These are phyloP conservation scores for Dipodascus geniculatus DNA, from an alignment of 805 yeast genomes.

Conservation along the genomic window DNA sequence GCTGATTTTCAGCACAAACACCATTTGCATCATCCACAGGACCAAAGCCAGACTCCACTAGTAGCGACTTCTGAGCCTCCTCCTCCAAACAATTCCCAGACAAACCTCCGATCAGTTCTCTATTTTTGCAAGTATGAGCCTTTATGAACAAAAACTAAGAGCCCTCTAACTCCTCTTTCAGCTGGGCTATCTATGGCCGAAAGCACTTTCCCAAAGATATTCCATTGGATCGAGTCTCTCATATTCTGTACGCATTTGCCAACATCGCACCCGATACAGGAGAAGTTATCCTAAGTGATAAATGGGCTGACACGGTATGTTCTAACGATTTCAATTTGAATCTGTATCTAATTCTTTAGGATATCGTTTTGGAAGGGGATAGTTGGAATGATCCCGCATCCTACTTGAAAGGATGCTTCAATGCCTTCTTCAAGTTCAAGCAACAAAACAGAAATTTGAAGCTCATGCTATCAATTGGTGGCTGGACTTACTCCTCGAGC, in stretches of 20 bases:
- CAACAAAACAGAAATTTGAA: slow-evolving; percentile 32
- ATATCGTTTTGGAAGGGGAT: not conserved
- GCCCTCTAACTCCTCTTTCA: not conserved
- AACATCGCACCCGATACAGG: slow-evolving; percentile 46
- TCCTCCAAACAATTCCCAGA: not conserved
- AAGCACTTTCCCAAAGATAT: slow-evolving; percentile 50
- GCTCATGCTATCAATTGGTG: slow-evolving; percentile 72
- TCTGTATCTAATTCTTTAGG: slow-evolving; percentile 4
- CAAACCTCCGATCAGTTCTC: slow-evolving; percentile 11
- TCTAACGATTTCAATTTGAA: slow-evolving; percentile 15
- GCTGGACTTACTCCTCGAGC: slow-evolving; percentile 44
- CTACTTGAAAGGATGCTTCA: slow-evolving; percentile 35
- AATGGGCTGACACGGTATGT: slow-evolving; percentile 44
- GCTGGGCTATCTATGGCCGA: slow-evolving; percentile 57
- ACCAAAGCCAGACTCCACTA: not conserved
- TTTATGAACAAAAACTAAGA: not conserved
- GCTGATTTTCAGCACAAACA: not conserved
- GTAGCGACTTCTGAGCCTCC: not conserved
- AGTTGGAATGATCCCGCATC: slow-evolving; percentile 13
- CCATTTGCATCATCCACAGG: not conserved
- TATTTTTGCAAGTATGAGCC: slow-evolving; percentile 14
- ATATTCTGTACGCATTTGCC: slow-evolving; percentile 70
- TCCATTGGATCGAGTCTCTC: slow-evolving; percentile 45
- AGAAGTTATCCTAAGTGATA: slow-evolving; percentile 41
- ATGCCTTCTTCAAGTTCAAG: slow-evolving; percentile 40